A percentile compares a stretch with the other conserved stretches of the same genome.
These are phyloP conservation scores for Rhizophora mangle DNA, from an alignment of 345 rosid species.

Conservation along the genomic window DNA sequence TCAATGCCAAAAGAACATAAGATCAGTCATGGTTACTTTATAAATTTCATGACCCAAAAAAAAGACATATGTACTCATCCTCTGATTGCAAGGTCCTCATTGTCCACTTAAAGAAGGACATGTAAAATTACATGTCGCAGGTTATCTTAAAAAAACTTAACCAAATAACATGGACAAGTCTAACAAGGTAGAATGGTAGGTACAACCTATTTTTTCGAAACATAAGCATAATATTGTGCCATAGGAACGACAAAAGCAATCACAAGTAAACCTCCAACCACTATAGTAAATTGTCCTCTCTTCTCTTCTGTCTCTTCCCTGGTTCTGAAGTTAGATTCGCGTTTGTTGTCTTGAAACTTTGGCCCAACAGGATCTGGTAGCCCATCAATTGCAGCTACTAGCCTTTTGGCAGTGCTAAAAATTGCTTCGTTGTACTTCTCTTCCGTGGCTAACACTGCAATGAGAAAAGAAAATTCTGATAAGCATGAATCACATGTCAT, in stretches of 20 bases:
- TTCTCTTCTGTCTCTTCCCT: constrained; percentile 96
- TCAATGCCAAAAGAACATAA: neutral
- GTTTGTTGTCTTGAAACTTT: constrained; percentile 54
- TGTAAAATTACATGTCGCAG: constrained; percentile 27
- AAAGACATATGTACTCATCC: constrained; percentile 14
- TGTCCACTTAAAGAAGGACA: constrained; percentile 22
- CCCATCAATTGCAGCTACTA: constrained; percentile 92
- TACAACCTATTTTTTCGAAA: constrained; percentile 60
- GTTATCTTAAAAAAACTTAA: constrained; percentile 1
- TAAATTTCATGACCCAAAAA: constrained; percentile 2
- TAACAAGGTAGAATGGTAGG: constrained; percentile 7
- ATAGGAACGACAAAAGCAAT: constrained; percentile 94
- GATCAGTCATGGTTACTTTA: constrained; percentile 2
- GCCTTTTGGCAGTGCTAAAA: constrained; percentile 72
- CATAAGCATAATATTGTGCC: constrained; percentile 95
- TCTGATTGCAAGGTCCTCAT: constrained; percentile 26
- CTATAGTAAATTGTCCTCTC: constrained; percentile 91
- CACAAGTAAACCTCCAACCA: constrained; percentile 88
- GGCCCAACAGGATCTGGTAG: constrained; percentile 97
- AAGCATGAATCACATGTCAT: constrained; percentile 1
- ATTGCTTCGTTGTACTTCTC: constrained; percentile 95
- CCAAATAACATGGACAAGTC: constrained; percentile 16
- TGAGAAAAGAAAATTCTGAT: constrained; percentile 9
- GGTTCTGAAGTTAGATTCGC: constrained; percentile 86
- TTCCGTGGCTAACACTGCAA: constrained; percentile 89